Base-by-base conservation (phyloP, 1,139 yeast species). In the Blastobotrys serpentis region DNA sequence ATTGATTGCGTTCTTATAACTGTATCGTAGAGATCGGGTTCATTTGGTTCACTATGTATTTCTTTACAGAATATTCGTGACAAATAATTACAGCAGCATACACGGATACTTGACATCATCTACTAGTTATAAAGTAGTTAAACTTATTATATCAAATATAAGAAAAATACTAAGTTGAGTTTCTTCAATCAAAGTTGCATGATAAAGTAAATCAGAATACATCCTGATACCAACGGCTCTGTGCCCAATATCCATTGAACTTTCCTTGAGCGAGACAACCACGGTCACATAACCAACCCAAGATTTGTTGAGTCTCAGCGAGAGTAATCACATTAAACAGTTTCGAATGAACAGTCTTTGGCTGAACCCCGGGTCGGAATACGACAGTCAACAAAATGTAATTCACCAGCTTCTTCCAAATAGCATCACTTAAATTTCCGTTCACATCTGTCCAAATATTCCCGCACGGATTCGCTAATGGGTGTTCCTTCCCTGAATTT, bases 381-480 rank as follows among this genome's bases (percentile, higher is more conserved):
- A 60, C 60, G n/a, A 65, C 54, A 45, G 79, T 72, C 60, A 80
- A 76, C 11, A 82, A 72, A n/a, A 86, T 63, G n/a, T 79, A 72
- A 23, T 74, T 67, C 0, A 84, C 64, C 0, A 83, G 63, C 48
- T 73, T 75, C 10, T 67, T 66, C 90, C 95, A 88, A n/a, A 86
- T 64, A 0, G 65, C 64, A 21, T 66, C 67, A 56, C 84, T 81
- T 21, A 86, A 73, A 23, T 73, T 66, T 1, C 95, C 94, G 38
- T 72, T 65, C 29, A 83, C 65, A 56, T 83, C 86, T 7, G 86
- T 71, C 96, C 96, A 88, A 8, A 86, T 66, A 44, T 78, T 78
- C 1, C 85, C 77, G 50, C 88, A 82, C 1, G 92, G 81, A 23
- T 82, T 84, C 2, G 74, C 63, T 0, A 90, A 85, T 1, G 84